Evolutionary conservation across 345 rosid species (phyloP).

Genomic region (Odontarrhena argentea): DNA sequence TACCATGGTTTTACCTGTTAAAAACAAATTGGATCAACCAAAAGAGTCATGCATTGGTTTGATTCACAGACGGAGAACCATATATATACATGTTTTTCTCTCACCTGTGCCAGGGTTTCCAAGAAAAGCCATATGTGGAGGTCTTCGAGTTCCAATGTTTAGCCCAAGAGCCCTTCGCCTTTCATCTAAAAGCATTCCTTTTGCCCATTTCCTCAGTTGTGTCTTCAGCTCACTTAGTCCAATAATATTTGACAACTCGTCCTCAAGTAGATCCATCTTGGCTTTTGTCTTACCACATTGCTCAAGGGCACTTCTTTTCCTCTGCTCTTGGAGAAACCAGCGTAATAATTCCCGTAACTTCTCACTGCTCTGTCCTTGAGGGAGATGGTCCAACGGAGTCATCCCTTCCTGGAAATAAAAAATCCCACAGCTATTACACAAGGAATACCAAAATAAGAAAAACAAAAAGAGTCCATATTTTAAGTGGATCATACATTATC

Average conservation of each 20-base stretch:
- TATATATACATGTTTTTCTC: background rate
- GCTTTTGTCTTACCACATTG: slow-evolving; percentile 77
- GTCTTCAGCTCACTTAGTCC: slow-evolving; percentile 83
- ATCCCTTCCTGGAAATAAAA: slow-evolving; percentile 67
- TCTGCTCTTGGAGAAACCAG: slow-evolving; percentile 75
- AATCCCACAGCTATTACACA: slow-evolving; percentile 12
- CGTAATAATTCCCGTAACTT: slow-evolving; percentile 62
- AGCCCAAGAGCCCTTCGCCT: slow-evolving; percentile 88
- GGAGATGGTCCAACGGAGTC: slow-evolving; percentile 91
- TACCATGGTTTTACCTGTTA: slow-evolving; percentile 94
- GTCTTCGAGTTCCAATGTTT: slow-evolving; percentile 79
- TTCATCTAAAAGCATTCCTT: slow-evolving; percentile 99
- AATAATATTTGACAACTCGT: slow-evolving; percentile 67
- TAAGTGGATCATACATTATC: slow-evolving; percentile 58
- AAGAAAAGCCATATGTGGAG: slow-evolving; percentile 98
- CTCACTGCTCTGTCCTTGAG: slow-evolving; percentile 75
- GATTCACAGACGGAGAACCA: background rate
- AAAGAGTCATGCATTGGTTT: slow-evolving; percentile 23
- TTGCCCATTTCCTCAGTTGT: slow-evolving; percentile 94
- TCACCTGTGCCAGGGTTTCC: slow-evolving; percentile 98
- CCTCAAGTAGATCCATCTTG: slow-evolving; percentile 91
- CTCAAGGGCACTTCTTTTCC: slow-evolving; percentile 74
- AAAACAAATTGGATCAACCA: background rate
- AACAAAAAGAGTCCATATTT: background rate
- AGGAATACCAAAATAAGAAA: background rate